These are phyloP conservation scores for Proliferodiscus dingleyae DNA, from an alignment of 2,329 filamentous ascomycete species.

Conservation along the genomic window DNA sequence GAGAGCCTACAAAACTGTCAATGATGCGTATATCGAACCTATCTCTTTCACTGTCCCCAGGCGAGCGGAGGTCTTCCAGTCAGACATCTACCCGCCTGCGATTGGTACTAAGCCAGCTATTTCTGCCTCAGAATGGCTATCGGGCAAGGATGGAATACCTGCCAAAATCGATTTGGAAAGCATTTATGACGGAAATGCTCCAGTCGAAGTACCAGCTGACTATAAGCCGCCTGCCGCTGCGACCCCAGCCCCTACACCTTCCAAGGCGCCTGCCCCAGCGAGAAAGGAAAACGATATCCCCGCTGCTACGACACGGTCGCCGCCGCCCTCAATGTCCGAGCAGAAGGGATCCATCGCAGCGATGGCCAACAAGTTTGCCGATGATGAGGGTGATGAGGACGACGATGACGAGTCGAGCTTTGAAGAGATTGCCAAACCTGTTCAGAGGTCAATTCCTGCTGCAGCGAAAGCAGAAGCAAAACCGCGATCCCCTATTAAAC, in stretches of 20 bases:
- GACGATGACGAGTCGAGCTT: constrained; percentile 66
- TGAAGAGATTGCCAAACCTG: constrained; percentile 75
- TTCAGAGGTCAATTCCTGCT: constrained; percentile 48
- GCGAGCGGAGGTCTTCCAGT: constrained; percentile 90
- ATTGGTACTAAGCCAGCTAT: constrained; percentile 75
- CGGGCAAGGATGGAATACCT: constrained; percentile 77
- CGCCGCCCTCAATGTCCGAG: constrained; percentile 69
- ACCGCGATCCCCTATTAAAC: constrained; percentile 39
- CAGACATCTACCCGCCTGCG: constrained; percentile 91
- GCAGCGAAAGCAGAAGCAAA: constrained; percentile 38
- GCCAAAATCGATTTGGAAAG: constrained; percentile 92
- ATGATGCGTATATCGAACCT: constrained; percentile 89
- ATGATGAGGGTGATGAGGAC: constrained; percentile 59
- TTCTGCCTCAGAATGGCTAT: constrained; percentile 76
- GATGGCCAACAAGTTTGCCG: constrained; percentile 82
- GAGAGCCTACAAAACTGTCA: constrained; percentile 95
- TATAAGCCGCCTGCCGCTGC: constrained; percentile 53
- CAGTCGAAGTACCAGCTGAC: constrained; percentile 69
- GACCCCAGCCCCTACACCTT: constrained; percentile 40
- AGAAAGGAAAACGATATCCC: constrained; percentile 51
- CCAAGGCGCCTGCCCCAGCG: constrained; percentile 36
- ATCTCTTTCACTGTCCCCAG: constrained; percentile 96
- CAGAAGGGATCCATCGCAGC: constrained; percentile 83
- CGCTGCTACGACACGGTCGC: constrained; percentile 40
- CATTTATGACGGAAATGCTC: constrained; percentile 77